Evolutionary conservation across 805 yeast species (phyloP), one percentile per base, ranked within the genome.

Genomic region (Sugiyamaella lignohabitans): DNA sequence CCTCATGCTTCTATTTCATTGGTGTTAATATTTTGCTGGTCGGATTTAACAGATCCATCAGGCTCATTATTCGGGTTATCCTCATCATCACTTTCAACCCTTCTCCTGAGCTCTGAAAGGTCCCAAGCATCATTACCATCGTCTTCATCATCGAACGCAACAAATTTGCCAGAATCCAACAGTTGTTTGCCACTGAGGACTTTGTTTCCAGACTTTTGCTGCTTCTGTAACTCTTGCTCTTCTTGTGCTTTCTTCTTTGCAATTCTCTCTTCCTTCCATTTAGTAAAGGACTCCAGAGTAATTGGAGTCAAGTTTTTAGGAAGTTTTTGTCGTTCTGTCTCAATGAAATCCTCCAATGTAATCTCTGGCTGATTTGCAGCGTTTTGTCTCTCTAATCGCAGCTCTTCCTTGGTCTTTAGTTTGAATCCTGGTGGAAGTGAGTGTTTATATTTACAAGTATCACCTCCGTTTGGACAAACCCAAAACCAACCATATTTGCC

Each of bases 401-500:
- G 84, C 66, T 93, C 96, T 64, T 93, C 98, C 68, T 89, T 91
- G 32, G 98, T 94, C 74, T 93, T 93, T 69, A 93, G 77, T 49
- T 87, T 94, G 67, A 88, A 94, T 1, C 98, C 99, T 40, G 94
- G 89, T 36, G 99, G 99, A 61, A 93, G 74, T 5, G 97, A 84
- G 67, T 93, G 99, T 67, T 79, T 82, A 71, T 93, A 93, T 72
- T 83, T 91, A 78, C 99, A 93, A 51, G 79, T 83, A 51, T 84
- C 79, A 55, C 96, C 97, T 36, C 91, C 89, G 57, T 87, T 87
- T 22, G 98, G 98, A 72, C 98, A 93, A 18, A 76, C 74, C 98
- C 98, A 93, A 68, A 93, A 89, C 98, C 98, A 93, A 61, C 98
- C 98, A 64, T 93, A 93, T 63, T 91, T 91, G 49, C 91, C 93